Evolutionary conservation across 768 basidiomycete genomes (phyloP), one percentile per base, ranked within the genome.

Genomic region (Lactifluus hygrophoroides): DNA sequence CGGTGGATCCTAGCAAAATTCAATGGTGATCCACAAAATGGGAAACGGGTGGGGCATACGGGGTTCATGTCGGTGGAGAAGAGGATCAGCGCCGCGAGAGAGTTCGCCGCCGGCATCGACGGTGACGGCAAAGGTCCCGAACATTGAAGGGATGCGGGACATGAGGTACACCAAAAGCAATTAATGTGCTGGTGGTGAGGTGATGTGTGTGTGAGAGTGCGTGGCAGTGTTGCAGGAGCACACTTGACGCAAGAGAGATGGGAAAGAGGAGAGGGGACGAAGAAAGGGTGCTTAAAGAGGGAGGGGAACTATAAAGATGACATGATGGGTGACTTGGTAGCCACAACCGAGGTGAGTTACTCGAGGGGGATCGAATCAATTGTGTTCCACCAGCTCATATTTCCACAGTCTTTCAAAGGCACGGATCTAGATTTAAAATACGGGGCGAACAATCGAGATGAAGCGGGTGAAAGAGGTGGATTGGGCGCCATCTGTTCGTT

Each of bases 341-440:
- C 61, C 61, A 62, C 61, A 53, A 54, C 61, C 61, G 61, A 60
- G 61, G 52, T 60, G 51, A 51, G 61, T 60, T 60, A 55, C 58
- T 60, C 8, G 61, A 62, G 49, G 55, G 60, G 60, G 60, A 54
- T 54, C 57, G 57, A 62, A 61, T 54, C 54, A 60, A 60, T 60
- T 60, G 59, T 54, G 58, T 60, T 56, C 59, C 54, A 60, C 48
- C 54, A 40, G 37, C 54, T 51, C 54, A 59, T 59, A 54, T 54
- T 45, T 49, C 42, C 6, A 37, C 42, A 60, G 54, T 14, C 23
- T 43, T 42, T 51, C 54, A 56, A 38, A 51, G 54, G 54, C 32
- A 51, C 54, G 28, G 54, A 60, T 60, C 59, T 56, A 56, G 59
- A 60, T 60, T 4, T 4, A 51, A 45, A 51, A 56, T 50, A 44